Evolutionary conservation across 73 alveolate genomes (phyloP), one percentile per base, ranked within the genome.

Genomic region (Paramecium octaurelia): DNA sequence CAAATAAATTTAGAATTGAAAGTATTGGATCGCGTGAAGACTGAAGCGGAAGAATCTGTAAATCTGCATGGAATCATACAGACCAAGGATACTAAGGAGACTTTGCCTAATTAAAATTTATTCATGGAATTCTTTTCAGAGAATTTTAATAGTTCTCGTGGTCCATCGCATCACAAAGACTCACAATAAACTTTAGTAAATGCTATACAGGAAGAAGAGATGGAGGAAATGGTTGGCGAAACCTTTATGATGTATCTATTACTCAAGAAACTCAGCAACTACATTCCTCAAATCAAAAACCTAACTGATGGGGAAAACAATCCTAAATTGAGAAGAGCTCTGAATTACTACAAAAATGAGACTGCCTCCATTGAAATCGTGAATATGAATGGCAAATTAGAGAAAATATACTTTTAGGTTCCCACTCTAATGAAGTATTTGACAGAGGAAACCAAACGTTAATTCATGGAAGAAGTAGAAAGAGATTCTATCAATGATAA

Each of bases 401-500:
- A 80, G 48, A 80, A 80, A 80, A 80, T 80, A 44, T 80, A 80
- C 23, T 80, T 80, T 48, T 48, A 80, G 46, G 46, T 44, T 14
- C 91, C 91, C 3, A 24, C 70, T 42, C 16, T 80, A n/a, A 80
- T 80, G 91, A 23, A 44, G 8, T 80, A 80, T 80, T 80, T 80
- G 24, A 80, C 91, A 44, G 91, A 80, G 9, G 91, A 80, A 43
- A 44, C 91, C 4, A 80, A 80, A 80, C 16, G 4, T 0, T 20
- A 80, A 48, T 80, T 80, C 27, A 23, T 44, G 57, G 70, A 80
- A 43, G 46, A 40, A 24, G 91, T 80, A 80, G 70, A 43, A 24
- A 80, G 91, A 80, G 91, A 80, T 20, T 80, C 91, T 21, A 46
- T 80, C 3, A 80, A 80, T 80, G 91, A 80, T 80, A 80, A 80